A percentile compares a stretch with the other conserved stretches of the same genome.
These are phyloP conservation scores for Hymenoscyphus infarciens DNA, from an alignment of 2,329 filamentous ascomycete species.

Conservation along the genomic window DNA sequence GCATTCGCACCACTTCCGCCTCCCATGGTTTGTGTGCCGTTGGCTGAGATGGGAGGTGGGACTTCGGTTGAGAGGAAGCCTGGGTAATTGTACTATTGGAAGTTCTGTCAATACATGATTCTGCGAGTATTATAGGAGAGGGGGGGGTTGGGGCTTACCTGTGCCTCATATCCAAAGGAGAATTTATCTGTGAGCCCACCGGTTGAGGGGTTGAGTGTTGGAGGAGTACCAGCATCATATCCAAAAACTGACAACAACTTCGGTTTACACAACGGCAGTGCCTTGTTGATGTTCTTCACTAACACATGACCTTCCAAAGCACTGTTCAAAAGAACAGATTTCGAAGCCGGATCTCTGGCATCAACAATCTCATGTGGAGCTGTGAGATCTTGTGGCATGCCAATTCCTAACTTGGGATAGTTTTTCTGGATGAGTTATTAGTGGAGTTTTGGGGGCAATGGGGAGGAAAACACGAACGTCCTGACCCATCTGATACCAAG, in stretches of 20 bases:
- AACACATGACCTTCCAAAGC: slow-evolving; percentile 63
- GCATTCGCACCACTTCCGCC: slow-evolving; percentile 47
- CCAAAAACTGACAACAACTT: slow-evolving; percentile 56
- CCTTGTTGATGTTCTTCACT: slow-evolving; percentile 53
- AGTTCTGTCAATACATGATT: background rate
- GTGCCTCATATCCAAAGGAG: background rate
- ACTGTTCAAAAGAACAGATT: slow-evolving; percentile 49
- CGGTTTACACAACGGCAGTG: slow-evolving; percentile 47
- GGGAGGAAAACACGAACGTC: slow-evolving; percentile 35
- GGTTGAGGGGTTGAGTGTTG: background rate
- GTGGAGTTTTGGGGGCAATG: too few relatives aligned
- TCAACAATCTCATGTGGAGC: slow-evolving; percentile 52
- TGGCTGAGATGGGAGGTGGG: slow-evolving; percentile 39
- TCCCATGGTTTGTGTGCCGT: slow-evolving; percentile 45
- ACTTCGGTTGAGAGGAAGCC: slow-evolving; percentile 40
- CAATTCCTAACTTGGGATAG: slow-evolving; percentile 38
- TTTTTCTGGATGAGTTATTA: slow-evolving; percentile 11
- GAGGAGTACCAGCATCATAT: slow-evolving; percentile 48
- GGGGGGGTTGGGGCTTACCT: background rate
- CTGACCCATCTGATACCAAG: slow-evolving; percentile 58
- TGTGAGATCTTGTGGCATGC: slow-evolving; percentile 48
- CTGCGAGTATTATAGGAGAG: too few relatives aligned
- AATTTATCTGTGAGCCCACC: background rate
- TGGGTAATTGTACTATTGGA: background rate
- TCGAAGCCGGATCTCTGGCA: slow-evolving; percentile 49